These are phyloP conservation scores for Ilyonectria robusta DNA, from an alignment of 2,329 filamentous ascomycete genomes.

Conservation along the genomic window DNA sequence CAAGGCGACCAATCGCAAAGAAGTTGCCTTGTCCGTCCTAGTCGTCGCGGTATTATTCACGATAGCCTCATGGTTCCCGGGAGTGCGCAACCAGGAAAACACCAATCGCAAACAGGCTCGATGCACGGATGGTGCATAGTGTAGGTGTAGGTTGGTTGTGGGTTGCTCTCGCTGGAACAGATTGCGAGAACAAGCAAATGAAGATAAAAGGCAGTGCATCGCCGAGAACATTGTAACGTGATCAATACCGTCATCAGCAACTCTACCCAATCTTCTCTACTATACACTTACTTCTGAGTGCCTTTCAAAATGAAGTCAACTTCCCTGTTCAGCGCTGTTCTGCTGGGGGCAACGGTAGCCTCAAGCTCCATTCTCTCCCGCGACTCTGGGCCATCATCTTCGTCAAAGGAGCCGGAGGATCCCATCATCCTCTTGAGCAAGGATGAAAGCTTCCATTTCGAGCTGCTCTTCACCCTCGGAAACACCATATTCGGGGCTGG, in stretches of 20 bases:
- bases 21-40: constrained; percentile 4
- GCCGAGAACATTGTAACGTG: constrained; percentile 8
- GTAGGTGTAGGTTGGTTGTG: constrained; percentile 6
- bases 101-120: constrained; percentile 8
- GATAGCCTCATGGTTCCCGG: constrained; percentile 1
- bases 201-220: constrained; percentile 10
- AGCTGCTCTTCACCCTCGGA: constrained; percentile 29
- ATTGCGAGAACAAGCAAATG: constrained; percentile 9
- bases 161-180: constrained; percentile 8
- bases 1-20: constrained; percentile 9
- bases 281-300: constrained; percentile 10
- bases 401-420: not conserved
- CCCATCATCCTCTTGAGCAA: constrained; percentile 30
- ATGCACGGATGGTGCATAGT: constrained; percentile 7
- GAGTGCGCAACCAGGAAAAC: constrained; percentile 9
- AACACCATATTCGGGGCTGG: constrained; percentile 24
- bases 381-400: constrained; percentile 27
- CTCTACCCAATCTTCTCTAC: constrained; percentile 8
- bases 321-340: constrained; percentile 30
- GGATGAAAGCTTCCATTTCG: constrained; percentile 35
- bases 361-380: constrained; percentile 32
- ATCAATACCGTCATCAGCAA: constrained; percentile 9
- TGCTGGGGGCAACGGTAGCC: constrained; percentile 27
- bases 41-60: constrained; percentile 4
- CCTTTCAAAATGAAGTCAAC: constrained; percentile 30